phyloP scores from a whole-genome alignment of 2,329 filamentous ascomycete species.

The Diplodia seriata region DNA sequence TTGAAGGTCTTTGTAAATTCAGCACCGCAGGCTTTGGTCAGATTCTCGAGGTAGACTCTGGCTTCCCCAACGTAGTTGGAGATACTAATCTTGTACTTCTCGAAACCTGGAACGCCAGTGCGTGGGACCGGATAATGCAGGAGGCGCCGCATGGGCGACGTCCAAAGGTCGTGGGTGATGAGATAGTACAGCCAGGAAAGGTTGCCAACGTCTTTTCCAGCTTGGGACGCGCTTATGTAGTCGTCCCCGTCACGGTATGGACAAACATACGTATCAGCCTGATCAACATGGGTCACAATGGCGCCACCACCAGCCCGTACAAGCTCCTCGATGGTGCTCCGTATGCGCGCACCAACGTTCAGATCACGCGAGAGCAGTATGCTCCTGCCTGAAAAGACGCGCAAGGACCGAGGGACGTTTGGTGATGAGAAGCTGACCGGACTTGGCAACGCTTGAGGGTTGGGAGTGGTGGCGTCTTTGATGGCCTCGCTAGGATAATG shows the following conservation, averaged over 20 bases:
- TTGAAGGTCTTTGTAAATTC: conserved; percentile 95
- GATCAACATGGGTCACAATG: conserved; percentile 68
- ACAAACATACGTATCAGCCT: conserved; percentile 85
- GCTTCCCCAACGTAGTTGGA: conserved; percentile 98
- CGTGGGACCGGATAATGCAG: conserved; percentile 88
- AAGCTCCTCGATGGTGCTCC: conserved; percentile 71
- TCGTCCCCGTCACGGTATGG: conserved; percentile 82
- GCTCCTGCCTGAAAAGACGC: conserved; percentile 78
- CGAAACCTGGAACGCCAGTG: conserved; percentile 79
- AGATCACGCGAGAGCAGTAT: conserved; percentile 81
- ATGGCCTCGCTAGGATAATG: conserved; percentile 56
- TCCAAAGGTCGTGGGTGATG: conserved; percentile 88
- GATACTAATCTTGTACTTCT: conserved; percentile 78
- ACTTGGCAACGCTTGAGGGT: conserved; percentile 50
- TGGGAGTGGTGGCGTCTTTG: conserved; percentile 68
- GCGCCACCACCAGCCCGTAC: conserved; percentile 74
- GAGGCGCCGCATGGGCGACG: conserved; percentile 79
- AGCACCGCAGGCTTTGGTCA: conserved; percentile 82
- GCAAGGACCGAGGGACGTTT: conserved; percentile 39
- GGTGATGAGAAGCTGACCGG: conserved; percentile 16
- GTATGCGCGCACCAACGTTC: conserved; percentile 70
- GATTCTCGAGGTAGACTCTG: conserved; percentile 88
- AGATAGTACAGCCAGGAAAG: conserved; percentile 93
- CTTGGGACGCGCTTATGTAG: conserved; percentile 77
- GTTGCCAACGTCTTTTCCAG: conserved; percentile 85